A percentile compares a stretch with the other conserved stretches of the same genome.
These are phyloP conservation scores for Lepiota venenata DNA, from an alignment of 768 basidiomycete genomes.

Conservation along the genomic window DNA sequence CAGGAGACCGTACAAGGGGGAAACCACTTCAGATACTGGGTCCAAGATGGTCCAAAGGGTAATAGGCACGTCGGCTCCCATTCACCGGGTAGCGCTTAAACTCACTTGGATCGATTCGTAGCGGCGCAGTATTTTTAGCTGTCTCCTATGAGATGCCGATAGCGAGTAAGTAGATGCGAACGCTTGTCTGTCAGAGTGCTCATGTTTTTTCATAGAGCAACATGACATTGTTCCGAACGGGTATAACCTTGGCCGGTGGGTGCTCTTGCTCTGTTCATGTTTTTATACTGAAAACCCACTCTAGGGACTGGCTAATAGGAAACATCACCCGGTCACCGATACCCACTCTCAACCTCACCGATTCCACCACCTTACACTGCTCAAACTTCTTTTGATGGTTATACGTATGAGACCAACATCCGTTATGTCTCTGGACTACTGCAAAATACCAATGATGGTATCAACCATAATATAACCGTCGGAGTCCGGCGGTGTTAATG, in stretches of 20 bases:
- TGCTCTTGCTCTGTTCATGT: background rate
- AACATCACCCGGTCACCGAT: conserved; percentile 64
- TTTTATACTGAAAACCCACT: background rate
- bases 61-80: conserved; percentile 44
- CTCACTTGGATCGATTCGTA: conserved; percentile 20
- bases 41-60: conserved; percentile 61
- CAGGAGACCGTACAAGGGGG: conserved; percentile 84
- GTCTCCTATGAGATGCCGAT: conserved; percentile 71
- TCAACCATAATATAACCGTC: conserved; percentile 67
- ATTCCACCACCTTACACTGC: conserved; percentile 60
- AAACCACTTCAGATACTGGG: conserved; percentile 87
- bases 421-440: conserved; percentile 68
- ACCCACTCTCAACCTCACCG: conserved; percentile 47
- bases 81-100: background rate
- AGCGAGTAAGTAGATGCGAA: conserved; percentile 33
- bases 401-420: conserved; percentile 70
- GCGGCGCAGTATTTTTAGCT: conserved; percentile 75
- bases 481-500: conserved; percentile 45
- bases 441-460: conserved; percentile 61
- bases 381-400: conserved; percentile 58
- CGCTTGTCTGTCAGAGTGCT: background rate
- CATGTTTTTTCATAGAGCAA: conserved; percentile 32
- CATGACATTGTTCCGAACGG: conserved; percentile 79
- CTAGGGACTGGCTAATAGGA: conserved; percentile 80
- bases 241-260: conserved; percentile 75